phyloP scores from a whole-genome alignment of 2,329 filamentous ascomycete genomes.

The Colletotrichum higginsianum region DNA sequence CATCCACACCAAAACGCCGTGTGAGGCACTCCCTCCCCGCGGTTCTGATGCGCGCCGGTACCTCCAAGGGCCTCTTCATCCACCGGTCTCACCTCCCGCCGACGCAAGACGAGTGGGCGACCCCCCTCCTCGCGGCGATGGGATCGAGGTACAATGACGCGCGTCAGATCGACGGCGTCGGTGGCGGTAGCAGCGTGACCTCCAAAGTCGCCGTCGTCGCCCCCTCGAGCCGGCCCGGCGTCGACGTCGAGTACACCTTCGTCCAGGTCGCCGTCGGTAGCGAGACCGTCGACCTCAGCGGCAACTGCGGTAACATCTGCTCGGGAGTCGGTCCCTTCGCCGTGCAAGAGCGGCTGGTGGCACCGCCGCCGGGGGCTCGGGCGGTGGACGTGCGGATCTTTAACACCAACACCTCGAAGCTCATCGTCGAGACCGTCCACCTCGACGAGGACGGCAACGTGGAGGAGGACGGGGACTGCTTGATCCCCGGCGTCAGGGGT shows the following conservation, averaged over 20 bases:
- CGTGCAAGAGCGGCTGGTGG: slow-evolving; percentile 63
- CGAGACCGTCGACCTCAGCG: slow-evolving; percentile 68
- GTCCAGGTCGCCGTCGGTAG: slow-evolving; percentile 72
- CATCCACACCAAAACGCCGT: slow-evolving; percentile 17
- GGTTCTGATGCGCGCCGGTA: slow-evolving; percentile 75
- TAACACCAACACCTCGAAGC: slow-evolving; percentile 74
- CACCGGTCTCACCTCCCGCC: slow-evolving; percentile 66
- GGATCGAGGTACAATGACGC: slow-evolving; percentile 69
- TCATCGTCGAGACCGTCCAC: slow-evolving; percentile 69
- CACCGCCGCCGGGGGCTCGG: slow-evolving; percentile 41
- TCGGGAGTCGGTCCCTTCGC: slow-evolving; percentile 73
- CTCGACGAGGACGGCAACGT: slow-evolving; percentile 63
- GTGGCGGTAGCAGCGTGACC: slow-evolving; percentile 72
- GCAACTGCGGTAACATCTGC: slow-evolving; percentile 77
- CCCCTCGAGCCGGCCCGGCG: slow-evolving; percentile 54
- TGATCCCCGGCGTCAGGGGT: slow-evolving; percentile 72
- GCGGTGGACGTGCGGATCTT: slow-evolving; percentile 58
- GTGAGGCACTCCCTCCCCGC: slow-evolving; percentile 57
- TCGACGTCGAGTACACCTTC: slow-evolving; percentile 75
- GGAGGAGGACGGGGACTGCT: slow-evolving; percentile 64
- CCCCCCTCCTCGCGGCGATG: slow-evolving; percentile 68
- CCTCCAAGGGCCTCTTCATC: slow-evolving; percentile 74
- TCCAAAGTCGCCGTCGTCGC: slow-evolving; percentile 74
- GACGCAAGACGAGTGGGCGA: slow-evolving; percentile 61
- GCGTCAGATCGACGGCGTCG: slow-evolving; percentile 74